phyloP scores from a whole-genome alignment of 1,139 yeast species.

The Scheffersomyces parashehatae region DNA sequence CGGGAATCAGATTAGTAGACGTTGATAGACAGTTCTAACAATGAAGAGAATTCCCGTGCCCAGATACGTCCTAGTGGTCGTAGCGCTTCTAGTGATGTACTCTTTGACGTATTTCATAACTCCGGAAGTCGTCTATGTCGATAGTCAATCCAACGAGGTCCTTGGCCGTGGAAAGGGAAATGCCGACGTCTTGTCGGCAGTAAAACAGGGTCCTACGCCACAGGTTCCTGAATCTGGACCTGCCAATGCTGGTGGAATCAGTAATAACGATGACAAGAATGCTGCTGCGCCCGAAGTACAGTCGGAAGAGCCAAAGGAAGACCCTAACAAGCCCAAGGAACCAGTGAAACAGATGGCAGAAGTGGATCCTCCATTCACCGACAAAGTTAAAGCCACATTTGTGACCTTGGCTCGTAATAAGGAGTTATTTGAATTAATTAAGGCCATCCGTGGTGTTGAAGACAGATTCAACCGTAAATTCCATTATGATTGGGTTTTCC shows the following conservation, averaged over 20 bases:
- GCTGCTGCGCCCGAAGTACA: background rate
- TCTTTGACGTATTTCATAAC: slow-evolving; percentile 14
- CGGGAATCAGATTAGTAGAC: background rate
- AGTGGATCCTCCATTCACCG: background rate
- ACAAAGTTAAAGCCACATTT: slow-evolving; percentile 56
- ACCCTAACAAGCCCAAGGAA: slow-evolving; percentile 2
- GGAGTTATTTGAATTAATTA: slow-evolving; percentile 63
- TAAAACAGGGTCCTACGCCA: slow-evolving; percentile 4
- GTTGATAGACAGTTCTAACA: background rate
- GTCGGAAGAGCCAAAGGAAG: background rate
- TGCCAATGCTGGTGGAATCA: background rate
- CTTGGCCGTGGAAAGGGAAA: slow-evolving; percentile 4
- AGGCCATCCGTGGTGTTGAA: slow-evolving; percentile 67
- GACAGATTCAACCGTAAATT: slow-evolving; percentile 68
- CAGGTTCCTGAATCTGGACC: background rate
- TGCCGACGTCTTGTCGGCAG: slow-evolving; percentile 10
- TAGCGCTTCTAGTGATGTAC: slow-evolving; percentile 20
- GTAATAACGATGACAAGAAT: background rate
- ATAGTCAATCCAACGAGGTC: slow-evolving; percentile 20
- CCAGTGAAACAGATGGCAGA: slow-evolving; percentile 2
- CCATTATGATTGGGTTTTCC: slow-evolving; percentile 80
- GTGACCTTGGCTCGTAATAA: slow-evolving; percentile 62
- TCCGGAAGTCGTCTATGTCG: slow-evolving; percentile 26
- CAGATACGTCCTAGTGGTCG: slow-evolving; percentile 18
- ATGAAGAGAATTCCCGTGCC: slow-evolving; percentile 23